These are phyloP conservation scores for Mallotus nudiflorus DNA, from an alignment of 345 rosid genomes.

Conservation along the genomic window DNA sequence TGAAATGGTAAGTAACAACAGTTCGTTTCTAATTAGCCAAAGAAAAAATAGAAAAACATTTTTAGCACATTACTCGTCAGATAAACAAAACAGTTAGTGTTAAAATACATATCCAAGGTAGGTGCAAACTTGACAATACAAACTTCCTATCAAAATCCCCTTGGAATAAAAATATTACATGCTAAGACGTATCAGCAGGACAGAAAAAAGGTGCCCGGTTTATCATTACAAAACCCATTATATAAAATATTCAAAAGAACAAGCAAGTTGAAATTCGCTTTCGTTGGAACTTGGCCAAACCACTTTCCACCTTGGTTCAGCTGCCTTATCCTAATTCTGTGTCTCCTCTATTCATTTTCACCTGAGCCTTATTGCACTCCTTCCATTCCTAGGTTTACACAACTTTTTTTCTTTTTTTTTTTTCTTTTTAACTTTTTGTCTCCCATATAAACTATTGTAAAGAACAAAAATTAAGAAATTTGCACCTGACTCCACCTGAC, in stretches of 20 bases:
- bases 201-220: slow-evolving; percentile 40
- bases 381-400: slow-evolving; percentile 5
- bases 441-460: slow-evolving; percentile 9
- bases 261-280: slow-evolving; percentile 15
- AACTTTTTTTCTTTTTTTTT: slow-evolving; percentile 2
- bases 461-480: background rate
- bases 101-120: slow-evolving; percentile 20
- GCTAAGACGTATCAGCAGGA: slow-evolving; percentile 36
- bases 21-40: background rate
- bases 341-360: slow-evolving; percentile 15
- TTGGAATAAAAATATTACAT: slow-evolving; percentile 23
- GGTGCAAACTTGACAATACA: slow-evolving; percentile 19
- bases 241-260: slow-evolving; percentile 3
- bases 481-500: slow-evolving; percentile 14
- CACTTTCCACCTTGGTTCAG: slow-evolving; percentile 18
- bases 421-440: background rate
- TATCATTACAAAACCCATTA: slow-evolving; percentile 15
- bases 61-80: background rate
- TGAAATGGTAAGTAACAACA: too few relatives aligned
- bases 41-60: slow-evolving; percentile 1
- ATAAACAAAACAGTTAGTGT: slow-evolving; percentile 12
- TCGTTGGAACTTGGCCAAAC: slow-evolving; percentile 9
- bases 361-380: slow-evolving; percentile 21
- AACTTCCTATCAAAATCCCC: slow-evolving; percentile 32
- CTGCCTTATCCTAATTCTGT: slow-evolving; percentile 16